phyloP scores from a whole-genome alignment of 2,329 filamentous ascomycete species.

The Samsoniella hepiali region DNA sequence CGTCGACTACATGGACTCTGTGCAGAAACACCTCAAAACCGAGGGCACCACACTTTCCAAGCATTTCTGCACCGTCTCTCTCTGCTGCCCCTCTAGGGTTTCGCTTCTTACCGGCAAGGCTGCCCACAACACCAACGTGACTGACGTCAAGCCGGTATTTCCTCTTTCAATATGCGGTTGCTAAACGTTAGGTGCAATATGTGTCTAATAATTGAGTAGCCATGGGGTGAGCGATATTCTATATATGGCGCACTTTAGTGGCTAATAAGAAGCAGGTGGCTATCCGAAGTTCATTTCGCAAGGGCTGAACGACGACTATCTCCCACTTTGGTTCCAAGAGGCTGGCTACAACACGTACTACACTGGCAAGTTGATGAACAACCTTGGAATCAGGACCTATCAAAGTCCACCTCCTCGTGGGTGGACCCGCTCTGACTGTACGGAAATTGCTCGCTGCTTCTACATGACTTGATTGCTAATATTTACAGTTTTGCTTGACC shows the following conservation, averaged over 20 bases:
- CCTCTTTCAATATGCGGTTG: conserved; percentile 48
- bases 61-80: conserved; percentile 62
- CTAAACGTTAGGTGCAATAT: background rate
- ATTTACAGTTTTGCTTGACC: conserved; percentile 54
- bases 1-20: conserved; percentile 53
- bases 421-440: conserved; percentile 49
- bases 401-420: conserved; percentile 50
- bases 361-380: conserved; percentile 54
- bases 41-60: conserved; percentile 56
- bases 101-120: conserved; percentile 55
- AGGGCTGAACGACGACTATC: conserved; percentile 48
- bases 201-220: conserved; percentile 24
- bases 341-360: conserved; percentile 53
- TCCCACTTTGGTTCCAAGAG: conserved; percentile 50
- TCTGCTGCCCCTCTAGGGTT: conserved; percentile 64
- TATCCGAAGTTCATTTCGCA: conserved; percentile 51
- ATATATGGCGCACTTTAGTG: background rate
- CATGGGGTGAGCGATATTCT: background rate
- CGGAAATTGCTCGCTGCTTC: conserved; percentile 12
- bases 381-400: conserved; percentile 48
- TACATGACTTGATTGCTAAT: background rate
- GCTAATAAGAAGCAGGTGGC: conserved; percentile 23
- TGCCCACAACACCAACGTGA: conserved; percentile 64
- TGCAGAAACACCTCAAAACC: conserved; percentile 52
- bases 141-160: conserved; percentile 35